These are phyloP conservation scores for Termitomyces sp. DNA, from an alignment of 768 basidiomycete genomes.

Conservation along the genomic window DNA sequence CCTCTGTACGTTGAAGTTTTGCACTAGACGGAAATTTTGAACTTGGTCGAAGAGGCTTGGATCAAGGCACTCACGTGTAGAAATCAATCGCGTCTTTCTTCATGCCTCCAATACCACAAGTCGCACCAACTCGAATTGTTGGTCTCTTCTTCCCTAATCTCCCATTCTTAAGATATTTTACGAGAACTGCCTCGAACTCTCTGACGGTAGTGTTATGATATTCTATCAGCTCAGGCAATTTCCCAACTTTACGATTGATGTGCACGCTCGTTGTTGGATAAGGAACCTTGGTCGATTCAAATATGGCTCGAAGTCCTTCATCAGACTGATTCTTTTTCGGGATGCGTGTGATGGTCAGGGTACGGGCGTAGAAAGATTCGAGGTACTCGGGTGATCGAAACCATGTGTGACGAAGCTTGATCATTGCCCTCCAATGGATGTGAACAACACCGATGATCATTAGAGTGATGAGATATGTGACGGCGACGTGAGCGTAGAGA, in stretches of 20 bases:
- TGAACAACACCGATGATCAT: constrained; percentile 71
- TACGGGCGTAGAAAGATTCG: constrained; percentile 90
- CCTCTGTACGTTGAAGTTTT: constrained; percentile 65
- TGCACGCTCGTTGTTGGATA: constrained; percentile 92
- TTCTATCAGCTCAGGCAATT: constrained; percentile 87
- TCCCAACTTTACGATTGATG: constrained; percentile 82
- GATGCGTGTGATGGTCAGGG: constrained; percentile 78
- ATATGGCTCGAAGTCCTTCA: constrained; percentile 74
- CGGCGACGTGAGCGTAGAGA: constrained; percentile 82
- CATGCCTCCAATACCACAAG: constrained; percentile 76
- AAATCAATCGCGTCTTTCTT: constrained; percentile 92
- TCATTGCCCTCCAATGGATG: constrained; percentile 73
- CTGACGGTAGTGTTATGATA: constrained; percentile 93
- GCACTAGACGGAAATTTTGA: constrained; percentile 27
- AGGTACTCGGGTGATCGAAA: constrained; percentile 89
- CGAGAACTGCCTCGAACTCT: constrained; percentile 85
- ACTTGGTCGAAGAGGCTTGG: background rate
- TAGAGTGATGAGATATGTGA: constrained; percentile 77
- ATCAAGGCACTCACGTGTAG: constrained; percentile 64
- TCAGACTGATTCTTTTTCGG: constrained; percentile 82
- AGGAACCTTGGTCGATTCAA: constrained; percentile 71
- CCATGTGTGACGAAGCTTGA: constrained; percentile 78
- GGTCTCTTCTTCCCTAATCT: constrained; percentile 79
- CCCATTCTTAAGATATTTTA: constrained; percentile 85
- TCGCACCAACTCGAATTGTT: constrained; percentile 73